Conservation (phyloP, 441 rosid species). For the Adansonia gregorii region DNA sequence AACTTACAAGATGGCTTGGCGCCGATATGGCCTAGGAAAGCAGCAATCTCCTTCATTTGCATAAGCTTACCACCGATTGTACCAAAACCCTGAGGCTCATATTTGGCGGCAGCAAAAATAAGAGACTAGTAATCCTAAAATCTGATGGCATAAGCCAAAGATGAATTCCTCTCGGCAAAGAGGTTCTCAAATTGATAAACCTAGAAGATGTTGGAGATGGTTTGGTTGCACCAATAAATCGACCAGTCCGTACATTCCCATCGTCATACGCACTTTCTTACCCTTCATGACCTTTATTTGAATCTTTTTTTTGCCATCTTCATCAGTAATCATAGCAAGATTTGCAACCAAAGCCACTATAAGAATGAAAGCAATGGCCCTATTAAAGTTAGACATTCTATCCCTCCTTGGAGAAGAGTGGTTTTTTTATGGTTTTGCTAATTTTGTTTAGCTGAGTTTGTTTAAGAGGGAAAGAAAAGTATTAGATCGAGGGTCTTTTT, state of each 20-base stretch:
- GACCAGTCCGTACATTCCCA: constrained; percentile 82
- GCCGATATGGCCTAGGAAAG: constrained; percentile 89
- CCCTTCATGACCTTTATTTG: constrained; percentile 58
- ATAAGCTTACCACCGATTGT: constrained; percentile 78
- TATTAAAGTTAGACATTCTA: too few relatives aligned
- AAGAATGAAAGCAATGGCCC: too few relatives aligned
- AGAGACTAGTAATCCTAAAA: constrained; percentile 95
- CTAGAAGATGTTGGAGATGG: constrained; percentile 82
- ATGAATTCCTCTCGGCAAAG: constrained; percentile 79
- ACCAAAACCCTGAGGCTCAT: constrained; percentile 80
- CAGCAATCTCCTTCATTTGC: constrained; percentile 87
- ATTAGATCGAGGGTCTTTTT: too few relatives aligned
- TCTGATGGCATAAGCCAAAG: constrained; percentile 78
- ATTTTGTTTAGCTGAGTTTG: too few relatives aligned
- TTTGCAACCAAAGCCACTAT: too few relatives aligned
- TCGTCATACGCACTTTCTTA: constrained; percentile 70
- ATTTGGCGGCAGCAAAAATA: constrained; percentile 64
- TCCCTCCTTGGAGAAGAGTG: too few relatives aligned
- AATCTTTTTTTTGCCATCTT: too few relatives aligned
- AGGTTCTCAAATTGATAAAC: constrained; percentile 85
- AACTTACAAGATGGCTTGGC: constrained; percentile 82
- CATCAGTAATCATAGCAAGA: too few relatives aligned
- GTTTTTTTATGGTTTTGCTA: too few relatives aligned
- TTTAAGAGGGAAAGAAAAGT: too few relatives aligned
- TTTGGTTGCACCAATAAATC: constrained; percentile 61